Base-by-base conservation (phyloP, 1,284 basidiomycete genomes). In the Uromyces viciae-fabae region DNA sequence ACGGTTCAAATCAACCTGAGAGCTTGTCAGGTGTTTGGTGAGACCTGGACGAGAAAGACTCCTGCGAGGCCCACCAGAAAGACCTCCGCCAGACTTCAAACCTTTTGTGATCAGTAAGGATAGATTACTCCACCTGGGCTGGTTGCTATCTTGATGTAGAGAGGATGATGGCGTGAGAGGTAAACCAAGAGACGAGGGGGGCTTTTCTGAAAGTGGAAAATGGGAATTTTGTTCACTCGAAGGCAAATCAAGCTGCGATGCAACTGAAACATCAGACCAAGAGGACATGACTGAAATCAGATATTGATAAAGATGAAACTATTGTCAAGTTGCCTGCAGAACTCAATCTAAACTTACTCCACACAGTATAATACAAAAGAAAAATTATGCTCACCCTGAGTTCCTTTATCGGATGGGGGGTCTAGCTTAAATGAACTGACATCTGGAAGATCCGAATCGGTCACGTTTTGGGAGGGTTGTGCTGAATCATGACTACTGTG, bases 61-160 rank as follows among this genome's bases (percentile, higher is more conserved):
- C 22, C 38, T 43, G n/a, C 66, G 33, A 19, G 68, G 40, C 19
- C 40, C 66, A 15, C 58, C 43, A 38, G 64, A 78, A 40, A 52
- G 43, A 49, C 62, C 49, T 46, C 17, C 36, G n/a, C 22, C 31
- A 36, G 64, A 54, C n/a, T 43, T 73, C 7, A 68, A 38, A 0
- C 73, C 73, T 64, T 75, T 75, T 28, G 54, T 60, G 15, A 75
- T 75, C 31, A 64, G 36, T 2, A 64, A 11, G 0, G 73, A 75
- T 2, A 73, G 38, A 28, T 73, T 73, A 46, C 71, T 73, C 25
- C n/a, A 38, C 52, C 33, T 56, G 3, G 71, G 19, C 15, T 28
- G 71, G 28, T 56, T 73, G 15, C 49, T 33, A 33, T 73, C 52
- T 2, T 14, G 71, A 49, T 11, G 46, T 1, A 56, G 36, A 40